These are phyloP conservation scores for Globisporangium parvum DNA, from an alignment of 352 stramenopile species.

Conservation along the genomic window DNA sequence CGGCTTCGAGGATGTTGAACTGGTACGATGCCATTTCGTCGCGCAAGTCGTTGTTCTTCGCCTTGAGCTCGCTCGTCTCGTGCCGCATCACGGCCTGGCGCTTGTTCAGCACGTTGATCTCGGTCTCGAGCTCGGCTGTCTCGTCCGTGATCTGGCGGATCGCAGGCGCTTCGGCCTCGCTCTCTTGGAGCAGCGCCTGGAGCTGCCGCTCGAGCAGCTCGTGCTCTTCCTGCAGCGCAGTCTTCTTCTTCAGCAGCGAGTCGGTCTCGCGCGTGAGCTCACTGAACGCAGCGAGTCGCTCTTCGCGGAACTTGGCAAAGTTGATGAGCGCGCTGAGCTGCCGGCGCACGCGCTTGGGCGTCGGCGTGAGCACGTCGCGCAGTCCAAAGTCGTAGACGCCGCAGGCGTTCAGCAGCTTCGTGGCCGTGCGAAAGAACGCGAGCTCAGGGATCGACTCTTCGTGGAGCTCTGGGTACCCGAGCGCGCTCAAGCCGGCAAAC, in stretches of 20 bases:
- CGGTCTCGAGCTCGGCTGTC: constrained; percentile 71
- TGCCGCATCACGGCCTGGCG: constrained; percentile 83
- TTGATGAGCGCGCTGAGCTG: constrained; percentile 97
- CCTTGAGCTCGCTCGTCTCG: constrained; percentile 79
- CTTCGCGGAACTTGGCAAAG: constrained; percentile 95
- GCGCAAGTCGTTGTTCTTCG: constrained; percentile 70
- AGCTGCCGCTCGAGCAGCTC: constrained; percentile 55
- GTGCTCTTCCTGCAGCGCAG: constrained; percentile 54
- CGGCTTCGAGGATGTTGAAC: constrained; percentile 82
- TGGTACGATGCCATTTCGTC: constrained; percentile 58
- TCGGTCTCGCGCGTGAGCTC: constrained; percentile 80
- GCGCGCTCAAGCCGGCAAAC: constrained; percentile 71
- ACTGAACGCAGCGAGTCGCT: constrained; percentile 83
- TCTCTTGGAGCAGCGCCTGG: constrained; percentile 47
- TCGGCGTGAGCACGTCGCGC: constrained; percentile 88
- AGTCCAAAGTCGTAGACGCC: constrained; percentile 94
- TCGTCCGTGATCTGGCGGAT: constrained; percentile 68
- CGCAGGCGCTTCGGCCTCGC: constrained; percentile 47
- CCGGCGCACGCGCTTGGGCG: constrained; percentile 82
- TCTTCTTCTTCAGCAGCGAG: constrained; percentile 33
- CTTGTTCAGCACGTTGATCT: constrained; percentile 91
- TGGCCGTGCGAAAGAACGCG: constrained; percentile 88
- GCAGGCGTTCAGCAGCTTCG: constrained; percentile 87
- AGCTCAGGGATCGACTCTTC: constrained; percentile 91
- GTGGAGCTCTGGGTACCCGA: constrained; percentile 91